Evolutionary conservation across 108 stramenopile genomes (phyloP), one percentile per base, ranked within the genome.

Genomic region (Cyclotella baltica): DNA sequence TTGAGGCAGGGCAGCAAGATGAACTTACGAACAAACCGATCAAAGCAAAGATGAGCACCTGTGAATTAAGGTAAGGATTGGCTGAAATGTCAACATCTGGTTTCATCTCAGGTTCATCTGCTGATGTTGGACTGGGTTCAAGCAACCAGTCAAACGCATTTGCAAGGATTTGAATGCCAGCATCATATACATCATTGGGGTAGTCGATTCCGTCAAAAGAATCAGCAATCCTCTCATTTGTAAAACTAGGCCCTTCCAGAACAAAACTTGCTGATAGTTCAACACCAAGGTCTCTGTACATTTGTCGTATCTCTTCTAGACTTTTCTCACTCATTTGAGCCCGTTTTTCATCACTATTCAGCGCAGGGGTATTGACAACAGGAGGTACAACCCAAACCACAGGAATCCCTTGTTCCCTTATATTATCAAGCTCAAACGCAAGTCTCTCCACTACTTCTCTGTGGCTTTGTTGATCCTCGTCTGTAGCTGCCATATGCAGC

Each of bases 141-240:
- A 62, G 20, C 13, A 80, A 13, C 58, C 34, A 73, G 16, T 69
- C 74, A 22, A 77, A 62, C 36, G 81, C 53, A 79, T 70, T 52
- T 58, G 68, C 58, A 2, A 77, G 19, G 19, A 77, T 66, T 63
- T 77, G 76, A 30, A 67, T 25, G 15, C 81, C 75, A 55, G 73
- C 87, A 47, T 85, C 78, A 51, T 88, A 88, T 11, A 85, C 83
- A 59, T 63, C 51, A 10, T n/a, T 28, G 2, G 84, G 85, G 53
- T 85, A 88, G 23, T 78, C 78, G 15, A 88, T 72, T 9, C 87
- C 87, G 76, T 88, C 87, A 67, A 72, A 85, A 33, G 77, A 76
- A 10, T 85, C 85, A 37, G 35, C 25, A 23, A 67, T 77, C 46
- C 83, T 66, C 2, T 52, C 67, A 9, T 70, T 65, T 3, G 87